Evolutionary conservation across 2,329 filamentous ascomycete species (phyloP).

Genomic region (Hypomyces rosellus): DNA sequence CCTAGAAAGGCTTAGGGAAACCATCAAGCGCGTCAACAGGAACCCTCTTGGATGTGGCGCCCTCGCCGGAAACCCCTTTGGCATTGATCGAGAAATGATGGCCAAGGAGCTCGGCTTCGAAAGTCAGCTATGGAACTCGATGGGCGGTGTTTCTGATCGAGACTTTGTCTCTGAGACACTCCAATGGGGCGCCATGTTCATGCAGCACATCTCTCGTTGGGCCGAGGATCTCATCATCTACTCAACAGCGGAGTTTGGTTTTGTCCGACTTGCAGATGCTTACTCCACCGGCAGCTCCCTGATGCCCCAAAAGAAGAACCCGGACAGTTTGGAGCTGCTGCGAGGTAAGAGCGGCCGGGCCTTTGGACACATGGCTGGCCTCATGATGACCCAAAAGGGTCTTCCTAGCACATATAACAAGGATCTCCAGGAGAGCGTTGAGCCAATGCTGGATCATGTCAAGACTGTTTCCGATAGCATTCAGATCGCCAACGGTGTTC

Average conservation of each 20-base stretch:
- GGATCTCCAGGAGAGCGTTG: conserved; percentile 81
- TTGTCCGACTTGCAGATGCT: conserved; percentile 68
- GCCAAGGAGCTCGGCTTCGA: conserved; percentile 77
- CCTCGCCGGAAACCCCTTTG: conserved; percentile 75
- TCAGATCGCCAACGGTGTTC: conserved; percentile 74
- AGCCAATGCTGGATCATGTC: conserved; percentile 79
- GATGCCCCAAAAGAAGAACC: conserved; percentile 84
- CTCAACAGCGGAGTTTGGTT: conserved; percentile 68
- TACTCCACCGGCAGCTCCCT: conserved; percentile 71
- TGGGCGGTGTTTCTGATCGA: conserved; percentile 68
- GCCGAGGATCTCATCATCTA: conserved; percentile 85
- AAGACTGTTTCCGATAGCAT: conserved; percentile 77
- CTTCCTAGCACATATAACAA: conserved; percentile 85
- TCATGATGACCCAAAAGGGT: conserved; percentile 64
- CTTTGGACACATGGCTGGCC: conserved; percentile 75
- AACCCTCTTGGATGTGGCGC: conserved; percentile 68
- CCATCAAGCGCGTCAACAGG: conserved; percentile 67
- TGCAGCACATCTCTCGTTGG: conserved; percentile 74
- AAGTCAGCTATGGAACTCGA: conserved; percentile 66
- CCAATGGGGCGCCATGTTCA: conserved; percentile 72
- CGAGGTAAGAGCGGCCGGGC: conserved; percentile 69
- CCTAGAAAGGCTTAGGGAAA: conserved; percentile 68
- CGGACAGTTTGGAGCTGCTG: conserved; percentile 64
- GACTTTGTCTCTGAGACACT: conserved; percentile 80
- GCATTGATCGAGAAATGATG: conserved; percentile 73